These are phyloP conservation scores for Vachellia collinsii DNA, from an alignment of 306 rosid genomes.

Conservation along the genomic window DNA sequence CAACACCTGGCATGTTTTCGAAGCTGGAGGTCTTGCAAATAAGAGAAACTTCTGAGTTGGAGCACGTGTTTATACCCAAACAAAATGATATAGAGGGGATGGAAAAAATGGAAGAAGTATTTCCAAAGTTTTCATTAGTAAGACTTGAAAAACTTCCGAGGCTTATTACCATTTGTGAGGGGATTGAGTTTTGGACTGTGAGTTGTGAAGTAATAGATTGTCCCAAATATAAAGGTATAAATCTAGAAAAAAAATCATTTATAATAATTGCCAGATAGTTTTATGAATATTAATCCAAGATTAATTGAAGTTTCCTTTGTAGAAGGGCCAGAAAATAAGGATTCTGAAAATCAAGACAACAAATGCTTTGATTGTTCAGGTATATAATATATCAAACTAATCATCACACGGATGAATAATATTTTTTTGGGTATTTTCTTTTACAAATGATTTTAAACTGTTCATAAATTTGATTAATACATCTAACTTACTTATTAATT, in stretches of 20 bases:
- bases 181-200: background rate
- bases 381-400: too few relatives aligned
- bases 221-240: background rate
- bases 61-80: background rate
- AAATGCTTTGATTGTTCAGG: too few relatives aligned
- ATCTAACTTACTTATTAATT: too few relatives aligned
- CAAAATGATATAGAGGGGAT: background rate
- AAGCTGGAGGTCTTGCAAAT: accelerated
- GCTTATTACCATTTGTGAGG: background rate
- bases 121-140: accelerated
- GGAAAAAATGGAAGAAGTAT: background rate
- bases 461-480: too few relatives aligned
- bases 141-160: background rate
- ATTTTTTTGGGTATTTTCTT: too few relatives aligned
- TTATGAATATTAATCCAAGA: background rate
- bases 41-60: background rate
- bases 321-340: too few relatives aligned
- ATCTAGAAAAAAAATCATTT: background rate
- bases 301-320: too few relatives aligned
- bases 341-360: too few relatives aligned
- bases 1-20: background rate
- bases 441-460: too few relatives aligned
- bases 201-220: background rate
- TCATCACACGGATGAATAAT: too few relatives aligned
- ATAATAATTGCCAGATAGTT: background rate